Evolutionary conservation across 164 flowering plant genomes (phyloP).

Genomic region (Brasenia schreberi): DNA sequence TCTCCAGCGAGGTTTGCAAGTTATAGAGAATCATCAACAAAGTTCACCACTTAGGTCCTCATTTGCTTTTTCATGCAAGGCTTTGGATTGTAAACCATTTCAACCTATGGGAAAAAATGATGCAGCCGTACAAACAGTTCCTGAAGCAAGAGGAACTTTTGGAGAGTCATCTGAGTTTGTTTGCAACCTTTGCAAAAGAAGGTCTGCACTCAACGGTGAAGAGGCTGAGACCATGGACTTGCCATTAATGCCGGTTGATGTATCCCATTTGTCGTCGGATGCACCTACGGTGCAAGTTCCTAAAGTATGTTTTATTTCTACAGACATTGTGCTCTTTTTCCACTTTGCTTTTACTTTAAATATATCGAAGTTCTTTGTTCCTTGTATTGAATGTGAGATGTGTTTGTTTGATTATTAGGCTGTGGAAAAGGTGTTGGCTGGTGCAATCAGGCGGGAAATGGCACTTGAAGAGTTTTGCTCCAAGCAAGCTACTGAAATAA

Average conservation of each 20-base stretch:
- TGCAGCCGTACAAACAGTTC: constrained; percentile 69
- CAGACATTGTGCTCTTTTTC: not conserved
- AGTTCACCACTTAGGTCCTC: constrained; percentile 60
- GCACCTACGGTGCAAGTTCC: constrained; percentile 61
- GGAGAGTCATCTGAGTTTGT: constrained; percentile 18
- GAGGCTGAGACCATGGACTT: constrained; percentile 27
- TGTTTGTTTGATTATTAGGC: constrained; percentile 31
- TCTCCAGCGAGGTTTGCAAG: constrained; percentile 77
- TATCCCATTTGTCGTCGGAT: constrained; percentile 29
- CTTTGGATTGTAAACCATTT: constrained; percentile 33
- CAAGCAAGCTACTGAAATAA: constrained; percentile 72
- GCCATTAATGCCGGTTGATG: constrained; percentile 56
- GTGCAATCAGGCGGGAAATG: constrained; percentile 94
- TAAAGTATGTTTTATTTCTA: constrained; percentile 35
- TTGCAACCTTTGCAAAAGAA: constrained; percentile 55
- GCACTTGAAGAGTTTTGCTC: constrained; percentile 80
- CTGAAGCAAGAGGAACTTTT: constrained; percentile 13
- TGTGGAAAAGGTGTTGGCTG: constrained; percentile 93
- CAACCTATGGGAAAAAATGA: constrained; percentile 47
- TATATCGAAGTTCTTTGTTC: not conserved
- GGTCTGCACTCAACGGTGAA: constrained; percentile 23
- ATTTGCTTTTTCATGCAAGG: constrained; percentile 59
- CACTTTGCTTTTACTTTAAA: not conserved
- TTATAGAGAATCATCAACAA: constrained; percentile 45
- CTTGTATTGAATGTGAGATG: not conserved